These are phyloP conservation scores for Calycina marina DNA, from an alignment of 2,329 filamentous ascomycete genomes.

Conservation along the genomic window DNA sequence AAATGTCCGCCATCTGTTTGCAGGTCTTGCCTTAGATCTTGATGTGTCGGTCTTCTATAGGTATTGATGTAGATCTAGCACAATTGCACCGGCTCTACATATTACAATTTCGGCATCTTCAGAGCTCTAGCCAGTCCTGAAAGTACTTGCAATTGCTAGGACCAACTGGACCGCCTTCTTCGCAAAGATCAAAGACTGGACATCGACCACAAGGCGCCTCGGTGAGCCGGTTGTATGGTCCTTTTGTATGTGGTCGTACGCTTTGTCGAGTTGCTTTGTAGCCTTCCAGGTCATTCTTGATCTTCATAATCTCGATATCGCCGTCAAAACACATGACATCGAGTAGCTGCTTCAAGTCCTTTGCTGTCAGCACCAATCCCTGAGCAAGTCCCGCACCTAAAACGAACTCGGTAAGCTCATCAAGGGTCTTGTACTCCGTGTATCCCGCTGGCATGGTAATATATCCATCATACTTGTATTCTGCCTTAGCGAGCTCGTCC, in stretches of 20 bases:
- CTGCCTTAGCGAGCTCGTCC: conserved; percentile 9
- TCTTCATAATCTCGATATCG: conserved; percentile 50
- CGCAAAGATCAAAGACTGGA: conserved; percentile 85
- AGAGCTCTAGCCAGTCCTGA: conserved; percentile 56
- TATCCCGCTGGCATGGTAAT: conserved; percentile 49
- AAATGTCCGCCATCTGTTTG: conserved; percentile 1
- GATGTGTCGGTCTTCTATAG: too few species aligned
- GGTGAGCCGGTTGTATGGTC: conserved; percentile 38
- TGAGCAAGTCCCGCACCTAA: background rate
- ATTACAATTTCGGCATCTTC: background rate
- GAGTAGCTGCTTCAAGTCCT: conserved; percentile 72
- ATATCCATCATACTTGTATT: conserved; percentile 11
- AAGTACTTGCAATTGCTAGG: conserved; percentile 89
- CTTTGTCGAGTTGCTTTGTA: conserved; percentile 22
- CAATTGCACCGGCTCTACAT: too few species aligned
- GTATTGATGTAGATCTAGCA: too few species aligned
- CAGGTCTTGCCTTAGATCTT: conserved; percentile 22
- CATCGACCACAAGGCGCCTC: conserved; percentile 85
- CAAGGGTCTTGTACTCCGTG: conserved; percentile 64
- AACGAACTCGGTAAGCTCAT: conserved; percentile 49
- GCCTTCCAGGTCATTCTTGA: conserved; percentile 18
- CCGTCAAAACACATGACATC: conserved; percentile 85
- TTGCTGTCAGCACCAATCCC: conserved; percentile 49
- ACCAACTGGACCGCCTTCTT: conserved; percentile 79
- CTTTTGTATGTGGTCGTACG: conserved; percentile 26